phyloP scores from a whole-genome alignment of 2,329 filamentous ascomycete species.

The Apiospora pterosperma region DNA sequence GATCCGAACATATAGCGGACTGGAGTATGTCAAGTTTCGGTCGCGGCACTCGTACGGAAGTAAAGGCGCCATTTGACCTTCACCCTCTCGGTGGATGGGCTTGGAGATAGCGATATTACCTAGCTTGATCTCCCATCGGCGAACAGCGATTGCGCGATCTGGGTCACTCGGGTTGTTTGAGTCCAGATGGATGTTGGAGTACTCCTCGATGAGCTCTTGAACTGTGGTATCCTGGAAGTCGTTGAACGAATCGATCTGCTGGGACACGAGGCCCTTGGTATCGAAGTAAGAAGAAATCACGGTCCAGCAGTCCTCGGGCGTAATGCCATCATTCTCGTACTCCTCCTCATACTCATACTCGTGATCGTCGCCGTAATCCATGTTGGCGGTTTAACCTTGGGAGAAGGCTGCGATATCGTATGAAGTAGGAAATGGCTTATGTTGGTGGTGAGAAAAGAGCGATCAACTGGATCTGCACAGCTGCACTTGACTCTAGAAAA shows the following conservation, averaged over 20 bases:
- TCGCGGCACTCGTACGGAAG: conserved; percentile 93
- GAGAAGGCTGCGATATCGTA: not conserved
- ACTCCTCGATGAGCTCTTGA: conserved; percentile 90
- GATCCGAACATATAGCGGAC: conserved; percentile 86
- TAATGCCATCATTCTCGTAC: conserved; percentile 71
- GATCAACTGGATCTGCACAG: not conserved
- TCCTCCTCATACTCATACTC: conserved; percentile 63
- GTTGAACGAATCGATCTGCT: conserved; percentile 97
- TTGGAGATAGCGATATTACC: conserved; percentile 84
- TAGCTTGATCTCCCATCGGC: conserved; percentile 93
- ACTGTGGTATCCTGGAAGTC: conserved; percentile 94
- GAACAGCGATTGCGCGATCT: conserved; percentile 78
- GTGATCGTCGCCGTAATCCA: conserved; percentile 16
- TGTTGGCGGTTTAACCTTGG: not conserved
- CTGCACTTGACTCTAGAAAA: not conserved
- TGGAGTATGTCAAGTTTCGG: conserved; percentile 93
- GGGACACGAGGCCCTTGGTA: conserved; percentile 89
- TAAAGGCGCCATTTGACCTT: conserved; percentile 81
- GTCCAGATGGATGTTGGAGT: conserved; percentile 87
- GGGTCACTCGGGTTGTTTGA: conserved; percentile 76
- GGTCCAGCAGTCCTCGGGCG: conserved; percentile 96
- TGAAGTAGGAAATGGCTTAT: not conserved
- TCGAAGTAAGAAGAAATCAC: conserved; percentile 98
- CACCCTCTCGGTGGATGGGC: conserved; percentile 88
- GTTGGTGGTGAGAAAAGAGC: not conserved